Evolutionary conservation across 371 early-diverging fungal genomes (phyloP).

Genomic region (Quaeritorhiza haematococci): DNA sequence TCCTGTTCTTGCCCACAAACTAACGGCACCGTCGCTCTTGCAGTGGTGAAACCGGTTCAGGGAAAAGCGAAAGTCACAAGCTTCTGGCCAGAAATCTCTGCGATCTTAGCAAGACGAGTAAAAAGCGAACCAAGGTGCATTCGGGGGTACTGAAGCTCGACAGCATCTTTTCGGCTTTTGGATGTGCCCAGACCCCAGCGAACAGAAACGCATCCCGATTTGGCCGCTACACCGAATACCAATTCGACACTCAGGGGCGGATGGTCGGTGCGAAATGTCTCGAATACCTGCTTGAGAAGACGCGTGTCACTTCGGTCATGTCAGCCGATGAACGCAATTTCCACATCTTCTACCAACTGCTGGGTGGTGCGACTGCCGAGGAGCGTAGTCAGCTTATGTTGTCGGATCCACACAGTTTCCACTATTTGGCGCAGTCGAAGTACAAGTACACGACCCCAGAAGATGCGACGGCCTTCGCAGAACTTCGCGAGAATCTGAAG

Average conservation of each 20-base stretch:
- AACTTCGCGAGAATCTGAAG: slow-evolving; percentile 22
- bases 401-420: slow-evolving; percentile 13
- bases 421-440: slow-evolving; percentile 16
- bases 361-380: slow-evolving; percentile 24
- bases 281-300: slow-evolving; percentile 76
- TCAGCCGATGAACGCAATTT: slow-evolving; percentile 39
- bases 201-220: slow-evolving; percentile 73
- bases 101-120: slow-evolving; percentile 63
- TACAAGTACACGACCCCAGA: neutral
- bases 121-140: slow-evolving; percentile 77
- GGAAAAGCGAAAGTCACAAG: slow-evolving; percentile 73
- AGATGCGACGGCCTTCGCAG: slow-evolving; percentile 16
- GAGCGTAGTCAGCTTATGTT: slow-evolving; percentile 18
- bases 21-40: neutral
- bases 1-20: neutral
- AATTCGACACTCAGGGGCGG: slow-evolving; percentile 81
- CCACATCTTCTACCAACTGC: slow-evolving; percentile 50
- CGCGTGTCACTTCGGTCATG: neutral
- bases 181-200: slow-evolving; percentile 58
- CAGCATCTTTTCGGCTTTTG: slow-evolving; percentile 75
- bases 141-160: slow-evolving; percentile 67
- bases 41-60: slow-evolving; percentile 89
- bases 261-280: slow-evolving; percentile 80
- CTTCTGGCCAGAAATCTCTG: slow-evolving; percentile 62
- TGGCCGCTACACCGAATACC: slow-evolving; percentile 79